These are phyloP conservation scores for Leishmania martiniquensis DNA, from an alignment of 208 protist genomes.

Conservation along the genomic window DNA sequence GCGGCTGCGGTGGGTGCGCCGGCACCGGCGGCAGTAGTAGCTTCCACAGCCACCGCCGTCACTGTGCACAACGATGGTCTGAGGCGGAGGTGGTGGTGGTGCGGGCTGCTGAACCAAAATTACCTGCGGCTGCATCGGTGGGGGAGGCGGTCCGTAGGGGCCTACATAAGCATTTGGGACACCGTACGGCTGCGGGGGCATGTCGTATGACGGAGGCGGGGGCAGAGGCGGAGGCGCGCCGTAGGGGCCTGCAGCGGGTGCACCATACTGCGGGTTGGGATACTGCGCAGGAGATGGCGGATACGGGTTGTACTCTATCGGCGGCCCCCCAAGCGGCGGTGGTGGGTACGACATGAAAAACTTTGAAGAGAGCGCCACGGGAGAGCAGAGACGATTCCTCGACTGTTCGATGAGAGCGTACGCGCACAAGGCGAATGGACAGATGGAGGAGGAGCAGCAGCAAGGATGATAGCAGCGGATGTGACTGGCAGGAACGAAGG, in stretches of 20 bases:
- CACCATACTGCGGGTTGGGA: background rate
- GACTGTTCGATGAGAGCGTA: background rate
- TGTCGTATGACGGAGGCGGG: background rate
- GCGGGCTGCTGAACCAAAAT: conserved; percentile 2
- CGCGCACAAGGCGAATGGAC: background rate
- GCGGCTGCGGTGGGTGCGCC: background rate
- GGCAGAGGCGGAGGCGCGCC: background rate
- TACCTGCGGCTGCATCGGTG: background rate
- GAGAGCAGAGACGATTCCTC: background rate
- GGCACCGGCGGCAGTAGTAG: background rate
- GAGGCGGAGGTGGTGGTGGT: background rate
- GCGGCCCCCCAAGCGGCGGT: background rate
- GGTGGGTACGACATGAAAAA: background rate
- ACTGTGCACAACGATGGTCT: background rate
- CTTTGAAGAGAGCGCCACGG: background rate
- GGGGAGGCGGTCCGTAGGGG: background rate
- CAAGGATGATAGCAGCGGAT: background rate
- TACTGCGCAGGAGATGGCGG: background rate
- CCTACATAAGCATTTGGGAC: background rate
- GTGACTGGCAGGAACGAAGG: no score
- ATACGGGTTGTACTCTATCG: background rate
- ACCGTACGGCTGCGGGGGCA: background rate
- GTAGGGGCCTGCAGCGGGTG: background rate
- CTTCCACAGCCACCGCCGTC: background rate
- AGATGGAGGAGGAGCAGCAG: background rate